These are phyloP conservation scores for Leccinum broughii DNA, from an alignment of 768 basidiomycete genomes.

Conservation along the genomic window DNA sequence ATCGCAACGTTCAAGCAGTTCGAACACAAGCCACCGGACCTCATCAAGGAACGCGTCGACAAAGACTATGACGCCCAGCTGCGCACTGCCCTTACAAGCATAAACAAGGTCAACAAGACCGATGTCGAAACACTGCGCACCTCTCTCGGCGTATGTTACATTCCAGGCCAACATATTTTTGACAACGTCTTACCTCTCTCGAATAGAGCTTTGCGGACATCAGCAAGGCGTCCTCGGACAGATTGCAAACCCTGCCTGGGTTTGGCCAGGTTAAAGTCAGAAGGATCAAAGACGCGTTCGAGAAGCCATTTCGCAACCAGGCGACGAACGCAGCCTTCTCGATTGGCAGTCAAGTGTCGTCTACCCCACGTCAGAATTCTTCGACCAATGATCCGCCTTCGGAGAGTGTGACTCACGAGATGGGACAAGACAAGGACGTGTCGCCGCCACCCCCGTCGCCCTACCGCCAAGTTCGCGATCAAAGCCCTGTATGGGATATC, in stretches of 20 bases:
- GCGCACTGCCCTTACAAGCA: slow-evolving; percentile 79
- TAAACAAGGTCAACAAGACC: slow-evolving; percentile 95
- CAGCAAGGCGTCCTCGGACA: slow-evolving; percentile 66
- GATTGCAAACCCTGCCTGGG: slow-evolving; percentile 83
- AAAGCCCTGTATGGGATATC: slow-evolving; percentile 74
- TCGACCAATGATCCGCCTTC: background rate
- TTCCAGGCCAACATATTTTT: background rate
- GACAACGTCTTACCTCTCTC: slow-evolving; percentile 5
- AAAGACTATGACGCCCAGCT: slow-evolving; percentile 84
- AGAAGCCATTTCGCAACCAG: slow-evolving; percentile 79
- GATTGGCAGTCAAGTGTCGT: slow-evolving; percentile 27
- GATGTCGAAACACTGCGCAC: slow-evolving; percentile 91
- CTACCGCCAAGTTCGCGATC: slow-evolving; percentile 35
- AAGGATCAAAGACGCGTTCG: slow-evolving; percentile 88
- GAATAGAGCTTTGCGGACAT: slow-evolving; percentile 84
- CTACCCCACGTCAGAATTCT: slow-evolving; percentile 2
- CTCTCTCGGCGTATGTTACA: slow-evolving; percentile 78
- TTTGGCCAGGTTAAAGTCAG: slow-evolving; percentile 94
- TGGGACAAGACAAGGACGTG: slow-evolving; percentile 27
- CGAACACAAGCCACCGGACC: slow-evolving; percentile 88
- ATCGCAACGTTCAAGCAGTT: slow-evolving; percentile 89
- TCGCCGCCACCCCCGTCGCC: slow-evolving; percentile 2
- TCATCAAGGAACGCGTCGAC: slow-evolving; percentile 94
- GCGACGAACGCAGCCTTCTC: slow-evolving; percentile 49
- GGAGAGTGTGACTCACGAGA: slow-evolving; percentile 1